Percentiles rank a stretch among this genome's conserved stretches.
Conservation (phyloP, 2,329 filamentous ascomycete species). For the Graphilbum ipis-grandicollis region DNA sequence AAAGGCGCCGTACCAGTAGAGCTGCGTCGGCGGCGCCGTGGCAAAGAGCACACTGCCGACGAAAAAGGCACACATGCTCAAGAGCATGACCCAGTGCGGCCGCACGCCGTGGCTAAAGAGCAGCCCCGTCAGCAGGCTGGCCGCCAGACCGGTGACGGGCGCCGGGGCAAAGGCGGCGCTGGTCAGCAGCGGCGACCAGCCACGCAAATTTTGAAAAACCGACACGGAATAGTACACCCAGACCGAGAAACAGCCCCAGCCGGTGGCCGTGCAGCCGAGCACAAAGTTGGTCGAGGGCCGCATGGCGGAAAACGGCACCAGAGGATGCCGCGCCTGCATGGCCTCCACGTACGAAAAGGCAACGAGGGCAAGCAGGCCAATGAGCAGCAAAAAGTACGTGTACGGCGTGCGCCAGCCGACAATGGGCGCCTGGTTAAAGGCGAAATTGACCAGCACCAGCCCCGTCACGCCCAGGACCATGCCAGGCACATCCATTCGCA, state of each 20-base stretch:
- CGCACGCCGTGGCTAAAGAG: conserved; percentile 20
- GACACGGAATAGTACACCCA: conserved; percentile 22
- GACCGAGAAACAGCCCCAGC: conserved; percentile 24
- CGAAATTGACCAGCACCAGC: conserved; percentile 37
- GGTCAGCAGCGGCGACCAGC: conserved; percentile 23
- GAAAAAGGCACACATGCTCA: conserved; percentile 26
- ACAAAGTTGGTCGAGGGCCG: conserved; percentile 28
- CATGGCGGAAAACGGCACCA: conserved; percentile 33
- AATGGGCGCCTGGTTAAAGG: conserved; percentile 39
- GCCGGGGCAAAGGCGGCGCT: conserved; percentile 27
- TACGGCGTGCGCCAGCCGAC: conserved; percentile 34
- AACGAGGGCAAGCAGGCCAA: conserved; percentile 30
- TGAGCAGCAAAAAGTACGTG: conserved; percentile 29
- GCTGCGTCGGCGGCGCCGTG: conserved; percentile 32
- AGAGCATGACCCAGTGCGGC: conserved; percentile 23
- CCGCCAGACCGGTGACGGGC: conserved; percentile 23
- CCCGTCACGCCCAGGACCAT: conserved; percentile 25
- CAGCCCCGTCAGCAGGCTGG: conserved; percentile 25
- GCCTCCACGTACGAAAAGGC: conserved; percentile 33
- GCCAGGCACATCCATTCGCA: conserved; percentile 11
- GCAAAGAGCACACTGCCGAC: conserved; percentile 24
- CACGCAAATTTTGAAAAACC: conserved; percentile 18
- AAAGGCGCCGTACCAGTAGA: conserved; percentile 49
- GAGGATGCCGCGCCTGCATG: conserved; percentile 20
- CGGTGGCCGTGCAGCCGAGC: conserved; percentile 25